These are phyloP conservation scores for Lentinula novae-zelandiae DNA, from an alignment of 1,284 basidiomycete species.

Conservation along the genomic window DNA sequence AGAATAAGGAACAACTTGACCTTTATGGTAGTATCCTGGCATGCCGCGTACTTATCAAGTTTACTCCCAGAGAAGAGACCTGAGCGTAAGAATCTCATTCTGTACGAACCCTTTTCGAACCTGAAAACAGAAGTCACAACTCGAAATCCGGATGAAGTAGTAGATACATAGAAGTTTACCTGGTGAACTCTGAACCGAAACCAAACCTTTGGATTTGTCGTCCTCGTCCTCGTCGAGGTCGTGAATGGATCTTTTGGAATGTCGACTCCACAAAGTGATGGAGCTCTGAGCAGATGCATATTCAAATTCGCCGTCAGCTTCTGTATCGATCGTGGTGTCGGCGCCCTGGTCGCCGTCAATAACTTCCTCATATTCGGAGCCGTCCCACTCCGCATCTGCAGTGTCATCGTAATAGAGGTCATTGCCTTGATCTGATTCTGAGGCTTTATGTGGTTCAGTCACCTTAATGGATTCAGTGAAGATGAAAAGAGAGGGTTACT, in stretches of 20 bases:
- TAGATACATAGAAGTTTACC: conserved; percentile 28
- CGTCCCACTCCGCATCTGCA: conserved; percentile 11
- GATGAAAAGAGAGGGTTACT: not conserved
- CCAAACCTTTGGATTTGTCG: conserved; percentile 28
- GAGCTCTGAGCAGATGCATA: conserved; percentile 35
- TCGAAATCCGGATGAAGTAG: not conserved
- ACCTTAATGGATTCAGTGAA: not conserved
- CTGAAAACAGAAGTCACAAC: not conserved
- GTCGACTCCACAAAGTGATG: conserved; percentile 42
- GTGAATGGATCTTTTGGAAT: conserved; percentile 45
- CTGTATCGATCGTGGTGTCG: conserved; percentile 25
- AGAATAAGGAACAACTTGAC: conserved; percentile 10
- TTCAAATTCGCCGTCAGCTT: conserved; percentile 26
- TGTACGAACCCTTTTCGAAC: conserved; percentile 14
- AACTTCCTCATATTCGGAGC: conserved; percentile 15
- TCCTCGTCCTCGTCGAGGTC: conserved; percentile 47
- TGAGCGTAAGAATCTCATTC: not conserved
- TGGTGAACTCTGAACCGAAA: conserved; percentile 37
- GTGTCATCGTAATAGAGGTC: conserved; percentile 8
- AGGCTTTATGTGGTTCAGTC: not conserved
- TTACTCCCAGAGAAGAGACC: not conserved
- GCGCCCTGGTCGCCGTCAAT: conserved; percentile 32
- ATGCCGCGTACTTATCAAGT: not conserved
- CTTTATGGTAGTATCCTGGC: not conserved
- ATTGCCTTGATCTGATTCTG: not conserved